These are phyloP conservation scores for Haematococcus lacustris DNA, from an alignment of 139 green algal species.

Conservation along the genomic window DNA sequence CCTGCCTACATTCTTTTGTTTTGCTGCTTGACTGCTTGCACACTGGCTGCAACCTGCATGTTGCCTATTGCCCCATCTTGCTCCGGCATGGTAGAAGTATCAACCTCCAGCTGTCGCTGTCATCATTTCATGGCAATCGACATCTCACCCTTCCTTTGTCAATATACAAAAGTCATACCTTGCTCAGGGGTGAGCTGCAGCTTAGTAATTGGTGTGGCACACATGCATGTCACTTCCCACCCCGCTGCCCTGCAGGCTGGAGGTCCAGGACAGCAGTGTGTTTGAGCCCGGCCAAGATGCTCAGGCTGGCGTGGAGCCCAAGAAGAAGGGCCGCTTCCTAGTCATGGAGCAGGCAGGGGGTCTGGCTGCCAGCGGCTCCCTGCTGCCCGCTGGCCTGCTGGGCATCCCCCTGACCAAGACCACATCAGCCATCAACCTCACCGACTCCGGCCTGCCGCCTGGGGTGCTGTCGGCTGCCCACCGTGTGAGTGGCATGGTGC, in stretches of 20 bases:
- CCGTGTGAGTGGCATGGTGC: conserved; percentile 4
- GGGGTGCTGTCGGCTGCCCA: background rate
- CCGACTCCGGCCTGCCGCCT: conserved; percentile 3
- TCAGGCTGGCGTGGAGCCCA: conserved; percentile 19
- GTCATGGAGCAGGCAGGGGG: conserved; percentile 66
- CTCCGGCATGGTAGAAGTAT: conserved; percentile 1
- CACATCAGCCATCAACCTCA: conserved; percentile 21
- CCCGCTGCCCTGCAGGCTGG: no score
- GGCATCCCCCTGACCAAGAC: conserved; percentile 22
- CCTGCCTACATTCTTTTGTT: no score
- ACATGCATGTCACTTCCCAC: no score
- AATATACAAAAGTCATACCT: background rate
- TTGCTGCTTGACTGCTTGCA: no score
- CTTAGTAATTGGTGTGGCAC: background rate
- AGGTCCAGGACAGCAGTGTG: conserved; percentile 4
- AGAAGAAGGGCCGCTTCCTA: conserved; percentile 72
- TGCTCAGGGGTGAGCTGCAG: background rate
- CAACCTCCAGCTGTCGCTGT: background rate
- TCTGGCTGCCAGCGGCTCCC: no score
- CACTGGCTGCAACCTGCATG: no score
- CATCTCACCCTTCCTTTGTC: background rate
- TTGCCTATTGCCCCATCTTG: no score
- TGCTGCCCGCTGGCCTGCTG: no score
- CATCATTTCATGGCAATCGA: background rate
- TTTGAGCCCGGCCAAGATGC: background rate